Conservation (phyloP, 23 red algal genomes). For the Chondrus crispus region DNA sequence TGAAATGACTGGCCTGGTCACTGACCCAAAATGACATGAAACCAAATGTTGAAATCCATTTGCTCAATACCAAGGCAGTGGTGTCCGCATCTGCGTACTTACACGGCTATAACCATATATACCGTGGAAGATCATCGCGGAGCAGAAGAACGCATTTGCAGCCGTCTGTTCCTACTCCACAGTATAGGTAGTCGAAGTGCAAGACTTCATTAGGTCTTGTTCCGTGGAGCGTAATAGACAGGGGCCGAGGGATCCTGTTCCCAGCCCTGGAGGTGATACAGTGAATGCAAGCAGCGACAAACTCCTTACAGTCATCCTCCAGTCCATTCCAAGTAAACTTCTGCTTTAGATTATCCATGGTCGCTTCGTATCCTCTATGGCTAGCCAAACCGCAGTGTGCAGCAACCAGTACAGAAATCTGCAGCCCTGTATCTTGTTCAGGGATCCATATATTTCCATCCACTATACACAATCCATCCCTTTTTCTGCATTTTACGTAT, state of each 20-base stretch:
- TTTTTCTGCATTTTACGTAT: too few relatives aligned
- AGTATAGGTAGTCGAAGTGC: constrained; percentile 12
- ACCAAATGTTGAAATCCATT: neutral
- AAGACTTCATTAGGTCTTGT: constrained; percentile 1
- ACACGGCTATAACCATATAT: neutral
- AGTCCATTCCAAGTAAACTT: neutral
- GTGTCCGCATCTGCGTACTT: neutral
- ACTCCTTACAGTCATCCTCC: neutral
- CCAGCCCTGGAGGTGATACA: neutral
- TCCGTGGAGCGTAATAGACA: neutral
- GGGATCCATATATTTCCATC: neutral
- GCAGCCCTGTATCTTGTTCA: neutral
- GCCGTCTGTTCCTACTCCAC: neutral
- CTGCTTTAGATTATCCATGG: neutral
- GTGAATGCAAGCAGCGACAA: neutral
- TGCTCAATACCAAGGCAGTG: neutral
- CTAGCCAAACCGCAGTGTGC: neutral
- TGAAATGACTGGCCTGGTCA: neutral
- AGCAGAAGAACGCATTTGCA: neutral
- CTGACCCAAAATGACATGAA: neutral
- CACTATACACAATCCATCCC: neutral
- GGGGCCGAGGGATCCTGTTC: neutral
- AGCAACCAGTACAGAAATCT: neutral
- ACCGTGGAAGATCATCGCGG: neutral
- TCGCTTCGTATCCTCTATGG: neutral